Evolutionary conservation across 768 basidiomycete genomes (phyloP), one percentile per base, ranked within the genome.

Genomic region (Mycena rebaudengoi): DNA sequence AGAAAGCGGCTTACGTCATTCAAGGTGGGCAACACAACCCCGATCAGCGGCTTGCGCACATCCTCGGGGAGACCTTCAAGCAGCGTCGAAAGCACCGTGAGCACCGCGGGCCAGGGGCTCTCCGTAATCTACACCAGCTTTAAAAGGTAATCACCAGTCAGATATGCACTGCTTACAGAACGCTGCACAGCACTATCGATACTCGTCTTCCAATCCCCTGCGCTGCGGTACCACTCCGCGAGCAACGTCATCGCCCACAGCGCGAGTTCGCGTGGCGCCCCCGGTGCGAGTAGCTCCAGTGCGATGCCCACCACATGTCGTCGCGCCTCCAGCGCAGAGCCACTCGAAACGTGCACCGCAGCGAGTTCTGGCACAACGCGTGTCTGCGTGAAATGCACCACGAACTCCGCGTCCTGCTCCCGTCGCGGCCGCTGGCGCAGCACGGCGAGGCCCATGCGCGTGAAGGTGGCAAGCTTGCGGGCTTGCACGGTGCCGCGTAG

Each of bases 291-390:
- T 26, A 78, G 56, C 55, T 85, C 80, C 30, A 90, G 65, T 2
- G 83, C 69, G 16, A 86, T 74, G 23, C 76, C 77, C 2, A 82
- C 76, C 18, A 87, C 76, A 20, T 74, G 70, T 21, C 73, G 73
- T 63, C 79, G 77, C 21, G 79, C 75, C 21, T 84, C 83, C 2
- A 69, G 46, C 16, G 72, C 61, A 51, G 35, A 25, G 13, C 48
- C 40, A 39, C 2, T 71, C 66, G 33, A 70, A 71, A 26, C 69
- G 62, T 32, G 68, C 71, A n/a, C 67, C 61, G 73, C 71, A 16
- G 82, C 79, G 1, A 85, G 73, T 64, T 86, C 85, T 5, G 84
- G 83, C 5, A 90, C 74, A 21, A 86, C 75, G 29, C 82, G 80
- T 16, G 75, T 82, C 37, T 83, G 78, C 46, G 74, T 59, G 14